These are phyloP conservation scores for Xylariomycetidae sp. DNA, from an alignment of 2,329 filamentous ascomycete species.

Conservation along the genomic window DNA sequence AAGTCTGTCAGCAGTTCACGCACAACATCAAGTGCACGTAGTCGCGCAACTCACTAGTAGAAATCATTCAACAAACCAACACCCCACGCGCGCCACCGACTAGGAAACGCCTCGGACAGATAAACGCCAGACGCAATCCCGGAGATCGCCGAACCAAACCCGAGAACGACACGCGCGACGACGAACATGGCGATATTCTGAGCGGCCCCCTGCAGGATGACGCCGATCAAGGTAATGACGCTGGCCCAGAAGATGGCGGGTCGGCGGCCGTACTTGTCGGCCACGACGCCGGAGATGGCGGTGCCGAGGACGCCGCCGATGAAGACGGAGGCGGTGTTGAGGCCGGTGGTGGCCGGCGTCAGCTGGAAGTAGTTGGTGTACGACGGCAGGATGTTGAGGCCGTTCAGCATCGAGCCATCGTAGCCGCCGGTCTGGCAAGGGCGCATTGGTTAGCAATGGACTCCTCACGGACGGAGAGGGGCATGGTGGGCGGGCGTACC, in stretches of 20 bases:
- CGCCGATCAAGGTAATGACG: conserved; percentile 36
- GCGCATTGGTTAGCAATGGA: background rate
- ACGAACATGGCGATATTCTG: conserved; percentile 49
- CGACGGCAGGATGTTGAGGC: conserved; percentile 49
- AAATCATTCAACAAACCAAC: conserved; percentile 23
- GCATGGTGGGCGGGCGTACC: conserved; percentile 20
- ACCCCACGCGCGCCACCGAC: conserved; percentile 31
- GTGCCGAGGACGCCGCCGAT: conserved; percentile 43
- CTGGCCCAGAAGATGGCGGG: conserved; percentile 36
- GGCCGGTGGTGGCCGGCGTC: conserved; percentile 43
- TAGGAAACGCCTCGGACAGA: conserved; percentile 43
- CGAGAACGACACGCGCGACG: conserved; percentile 39
- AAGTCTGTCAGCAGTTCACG: background rate
- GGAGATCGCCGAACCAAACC: conserved; percentile 37
- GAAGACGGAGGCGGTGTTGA: conserved; percentile 51
- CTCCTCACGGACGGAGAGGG: too few species aligned
- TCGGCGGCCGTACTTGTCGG: conserved; percentile 37
- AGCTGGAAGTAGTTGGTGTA: conserved; percentile 52
- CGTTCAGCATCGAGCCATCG: conserved; percentile 49
- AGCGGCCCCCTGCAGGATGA: conserved; percentile 40
- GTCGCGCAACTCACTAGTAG: conserved; percentile 17
- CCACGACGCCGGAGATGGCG: conserved; percentile 34
- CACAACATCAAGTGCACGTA: background rate
- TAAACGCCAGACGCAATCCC: conserved; percentile 40
- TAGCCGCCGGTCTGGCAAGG: conserved; percentile 25